Conservation (phyloP, 2,329 filamentous ascomycete species). For the Pyricularia sp. region DNA sequence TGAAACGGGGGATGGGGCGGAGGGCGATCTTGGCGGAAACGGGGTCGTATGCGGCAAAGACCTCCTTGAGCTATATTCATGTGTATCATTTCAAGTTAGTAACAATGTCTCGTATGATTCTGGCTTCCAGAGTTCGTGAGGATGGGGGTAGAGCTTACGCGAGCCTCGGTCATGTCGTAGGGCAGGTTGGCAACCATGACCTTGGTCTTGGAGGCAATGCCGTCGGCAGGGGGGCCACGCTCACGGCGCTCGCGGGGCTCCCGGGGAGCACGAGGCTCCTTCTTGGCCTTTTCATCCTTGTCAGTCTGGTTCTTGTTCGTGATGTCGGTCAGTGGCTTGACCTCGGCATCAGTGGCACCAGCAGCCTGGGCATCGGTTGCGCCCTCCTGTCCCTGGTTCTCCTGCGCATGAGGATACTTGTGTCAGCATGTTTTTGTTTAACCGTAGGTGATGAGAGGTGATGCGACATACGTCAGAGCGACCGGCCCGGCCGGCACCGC, state of each 20-base stretch:
- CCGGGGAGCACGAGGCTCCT: conserved; percentile 13
- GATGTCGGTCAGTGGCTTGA: conserved; percentile 50
- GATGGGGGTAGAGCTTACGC: conserved; percentile 47
- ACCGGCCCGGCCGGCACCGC: conserved; percentile 54
- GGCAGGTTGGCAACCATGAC: conserved; percentile 99
- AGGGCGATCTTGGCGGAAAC: conserved; percentile 97
- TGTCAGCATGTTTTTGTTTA: not conserved
- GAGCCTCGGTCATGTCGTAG: conserved; percentile 95
- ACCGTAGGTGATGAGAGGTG: not conserved
- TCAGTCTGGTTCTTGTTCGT: conserved; percentile 49
- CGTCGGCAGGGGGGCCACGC: conserved; percentile 94
- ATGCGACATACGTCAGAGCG: conserved; percentile 43
- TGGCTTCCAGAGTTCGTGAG: not conserved
- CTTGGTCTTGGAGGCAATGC: conserved; percentile 98
- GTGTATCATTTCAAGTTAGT: not conserved
- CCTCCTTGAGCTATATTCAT: conserved; percentile 74
- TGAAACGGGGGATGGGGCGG: conserved; percentile 96
- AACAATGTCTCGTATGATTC: conserved; percentile 2
- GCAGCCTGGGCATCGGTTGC: conserved; percentile 32
- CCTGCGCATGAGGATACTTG: conserved; percentile 15
- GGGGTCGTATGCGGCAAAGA: conserved; percentile 87
- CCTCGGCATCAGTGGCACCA: conserved; percentile 40
- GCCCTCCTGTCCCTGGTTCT: conserved; percentile 35
- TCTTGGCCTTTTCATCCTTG: conserved; percentile 49
- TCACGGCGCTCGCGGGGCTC: conserved; percentile 57